phyloP scores from a whole-genome alignment of 352 stramenopile species.

The Globisporangium splendens region DNA sequence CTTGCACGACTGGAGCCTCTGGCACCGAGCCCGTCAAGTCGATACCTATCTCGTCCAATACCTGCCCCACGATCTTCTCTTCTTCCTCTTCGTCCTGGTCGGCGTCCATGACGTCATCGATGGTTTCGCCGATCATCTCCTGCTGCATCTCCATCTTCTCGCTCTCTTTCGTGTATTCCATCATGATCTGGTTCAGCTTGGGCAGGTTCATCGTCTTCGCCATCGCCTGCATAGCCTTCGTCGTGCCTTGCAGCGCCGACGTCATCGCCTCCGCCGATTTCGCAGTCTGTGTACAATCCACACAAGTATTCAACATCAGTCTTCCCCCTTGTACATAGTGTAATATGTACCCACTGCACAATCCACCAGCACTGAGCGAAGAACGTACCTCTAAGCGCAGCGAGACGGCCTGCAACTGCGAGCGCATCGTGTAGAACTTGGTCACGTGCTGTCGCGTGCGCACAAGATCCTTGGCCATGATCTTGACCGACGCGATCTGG shows the following conservation, averaged over 20 bases:
- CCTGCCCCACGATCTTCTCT: constrained; percentile 94
- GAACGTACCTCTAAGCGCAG: constrained; percentile 81
- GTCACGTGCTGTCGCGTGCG: constrained; percentile 95
- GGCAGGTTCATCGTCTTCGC: constrained; percentile 96
- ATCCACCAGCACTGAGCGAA: not conserved
- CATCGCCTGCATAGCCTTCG: constrained; percentile 82
- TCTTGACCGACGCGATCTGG: constrained; percentile 96
- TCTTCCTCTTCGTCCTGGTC: constrained; percentile 95
- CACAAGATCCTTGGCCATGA: constrained; percentile 96
- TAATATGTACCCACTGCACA: too few species aligned
- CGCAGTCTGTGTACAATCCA: constrained; percentile 71
- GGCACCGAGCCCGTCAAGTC: constrained; percentile 91
- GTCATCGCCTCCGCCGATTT: constrained; percentile 96
- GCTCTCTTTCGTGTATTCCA: constrained; percentile 97
- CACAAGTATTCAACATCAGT: too few species aligned
- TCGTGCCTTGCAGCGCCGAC: constrained; percentile 79
- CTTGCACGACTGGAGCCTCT: constrained; percentile 72
- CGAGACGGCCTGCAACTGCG: constrained; percentile 93
- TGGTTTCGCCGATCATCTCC: constrained; percentile 97
- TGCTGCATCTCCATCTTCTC: constrained; percentile 97
- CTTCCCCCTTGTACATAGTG: too few species aligned
- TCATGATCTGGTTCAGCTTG: constrained; percentile 97
- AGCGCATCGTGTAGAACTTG: constrained; percentile 98
- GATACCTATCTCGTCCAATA: constrained; percentile 97
- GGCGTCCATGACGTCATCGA: constrained; percentile 96